A percentile compares a stretch with the other conserved stretches of the same genome.
Conservation (phyloP, 1,284 basidiomycete genomes). For the Chiua sp. region DNA sequence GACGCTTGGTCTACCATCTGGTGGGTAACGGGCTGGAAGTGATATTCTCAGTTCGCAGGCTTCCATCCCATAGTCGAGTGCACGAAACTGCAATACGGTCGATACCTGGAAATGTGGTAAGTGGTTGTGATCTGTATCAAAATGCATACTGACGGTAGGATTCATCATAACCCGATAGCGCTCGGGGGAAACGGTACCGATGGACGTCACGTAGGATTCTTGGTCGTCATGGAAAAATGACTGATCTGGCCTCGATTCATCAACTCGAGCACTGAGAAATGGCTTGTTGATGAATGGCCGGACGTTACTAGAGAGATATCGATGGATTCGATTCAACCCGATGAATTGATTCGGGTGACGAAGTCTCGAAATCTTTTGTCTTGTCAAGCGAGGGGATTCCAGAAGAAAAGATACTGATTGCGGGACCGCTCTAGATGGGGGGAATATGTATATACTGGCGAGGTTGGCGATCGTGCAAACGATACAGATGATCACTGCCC, state of each 20-base stretch:
- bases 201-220: neutral
- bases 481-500: constrained; percentile 5
- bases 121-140: neutral
- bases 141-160: neutral
- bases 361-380: constrained; percentile 7
- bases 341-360: constrained; percentile 11
- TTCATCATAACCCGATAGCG: constrained; percentile 1
- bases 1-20: neutral
- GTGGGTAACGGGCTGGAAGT: neutral
- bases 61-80: constrained; percentile 10
- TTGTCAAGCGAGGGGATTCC: constrained; percentile 5
- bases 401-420: constrained; percentile 10
- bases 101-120: neutral
- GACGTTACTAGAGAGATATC: constrained; percentile 3
- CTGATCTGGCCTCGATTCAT: constrained; percentile 2
- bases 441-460: constrained; percentile 7
- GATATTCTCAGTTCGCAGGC: constrained; percentile 6
- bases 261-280: constrained; percentile 8
- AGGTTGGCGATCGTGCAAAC: constrained; percentile 10
- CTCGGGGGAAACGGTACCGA: constrained; percentile 7
- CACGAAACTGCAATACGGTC: constrained; percentile 8
- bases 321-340: constrained; percentile 9
- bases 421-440: neutral
- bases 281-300: constrained; percentile 11
- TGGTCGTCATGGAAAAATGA: constrained; percentile 8